Evolutionary conservation across 83 land plant genomes (phyloP), one percentile per base, ranked within the genome.

Genomic region (Thuja plicata): DNA sequence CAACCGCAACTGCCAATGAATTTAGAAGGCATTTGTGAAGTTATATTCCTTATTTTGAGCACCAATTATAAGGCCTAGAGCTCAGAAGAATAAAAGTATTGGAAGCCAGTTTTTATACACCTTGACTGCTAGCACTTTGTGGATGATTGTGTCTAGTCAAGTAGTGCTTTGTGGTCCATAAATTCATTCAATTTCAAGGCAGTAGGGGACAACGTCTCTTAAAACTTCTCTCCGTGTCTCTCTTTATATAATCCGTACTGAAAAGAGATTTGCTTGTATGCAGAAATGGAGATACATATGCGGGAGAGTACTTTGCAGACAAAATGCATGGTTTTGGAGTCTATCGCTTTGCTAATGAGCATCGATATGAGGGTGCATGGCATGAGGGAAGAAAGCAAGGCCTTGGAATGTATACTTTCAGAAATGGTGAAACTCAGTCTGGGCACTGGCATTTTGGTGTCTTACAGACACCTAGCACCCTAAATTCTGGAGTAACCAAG

Each of bases 301-400:
- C 98, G 87, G 99, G 99, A 54, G 99, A 97, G 86, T 97, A 97
- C 87, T 97, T 96, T 94, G 97, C 97, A 32, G 99, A 97, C 92
- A 96, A 94, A 91, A 97, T 97, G 96, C 99, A 97, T 92, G 99
- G 99, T 34, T 97, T 96, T 91, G 99, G 99, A 21, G 94, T 94
- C 8, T 97, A 97, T 87, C 88, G 89, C 70, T 97, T 96, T 91
- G 95, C 94, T 1, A 97, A 97, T 91, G 99, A 97, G 19, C 99
- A 97, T 92, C 88, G 95, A 3, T 97, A 96, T 90, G 98, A 97
- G 84, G 99, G 99, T 84, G 94, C 99, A 21, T 96, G 99, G 99
- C 98, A 97, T 87, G 99, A 97, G 84, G 99, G 99, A 24, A 93
- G 92, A 88, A 94, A 94, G 79, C 99, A 97, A 90, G 99, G 99